Conservation (phyloP, 768 basidiomycete species). For the Mycena filopes region DNA sequence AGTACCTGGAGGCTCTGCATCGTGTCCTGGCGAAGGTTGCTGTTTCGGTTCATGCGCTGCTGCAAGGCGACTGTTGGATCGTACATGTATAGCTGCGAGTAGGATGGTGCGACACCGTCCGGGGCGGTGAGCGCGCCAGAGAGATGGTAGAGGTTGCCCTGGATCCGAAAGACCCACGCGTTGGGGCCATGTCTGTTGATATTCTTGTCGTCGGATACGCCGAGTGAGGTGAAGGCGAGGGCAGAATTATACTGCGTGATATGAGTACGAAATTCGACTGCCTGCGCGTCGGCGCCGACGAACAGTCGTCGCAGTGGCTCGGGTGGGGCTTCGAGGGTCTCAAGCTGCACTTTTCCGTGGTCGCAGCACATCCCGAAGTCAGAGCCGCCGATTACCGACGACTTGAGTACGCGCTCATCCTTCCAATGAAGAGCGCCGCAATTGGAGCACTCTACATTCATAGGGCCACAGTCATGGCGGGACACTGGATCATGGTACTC, state of each 20-base stretch:
- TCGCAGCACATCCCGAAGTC: too few species aligned
- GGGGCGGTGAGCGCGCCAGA: too few species aligned
- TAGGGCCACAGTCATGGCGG: constrained; percentile 7
- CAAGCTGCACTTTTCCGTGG: constrained; percentile 18
- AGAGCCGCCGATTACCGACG: too few species aligned
- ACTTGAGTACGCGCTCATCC: too few species aligned
- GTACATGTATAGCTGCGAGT: too few species aligned
- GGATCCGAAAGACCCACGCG: neutral
- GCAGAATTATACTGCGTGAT: too few species aligned
- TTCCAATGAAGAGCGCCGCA: too few species aligned
- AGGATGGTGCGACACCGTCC: too few species aligned
- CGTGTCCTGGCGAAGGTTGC: constrained; percentile 10
- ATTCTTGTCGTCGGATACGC: constrained; percentile 26
- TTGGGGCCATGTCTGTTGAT: constrained; percentile 6
- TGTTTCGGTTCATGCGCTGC: constrained; percentile 32
- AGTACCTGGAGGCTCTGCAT: constrained; percentile 31
- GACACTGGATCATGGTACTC: neutral
- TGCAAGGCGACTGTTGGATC: too few species aligned
- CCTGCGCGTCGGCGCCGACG: neutral
- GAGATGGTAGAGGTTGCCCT: too few species aligned
- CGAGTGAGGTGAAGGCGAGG: neutral
- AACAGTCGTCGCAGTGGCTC: neutral
- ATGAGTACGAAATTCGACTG: neutral
- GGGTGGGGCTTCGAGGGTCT: neutral
- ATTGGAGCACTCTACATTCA: neutral